A percentile compares a stretch with the other conserved stretches of the same genome.
These are phyloP conservation scores for Geopyxis carbonaria DNA, from an alignment of 495 filamentous ascomycete genomes.

Conservation along the genomic window DNA sequence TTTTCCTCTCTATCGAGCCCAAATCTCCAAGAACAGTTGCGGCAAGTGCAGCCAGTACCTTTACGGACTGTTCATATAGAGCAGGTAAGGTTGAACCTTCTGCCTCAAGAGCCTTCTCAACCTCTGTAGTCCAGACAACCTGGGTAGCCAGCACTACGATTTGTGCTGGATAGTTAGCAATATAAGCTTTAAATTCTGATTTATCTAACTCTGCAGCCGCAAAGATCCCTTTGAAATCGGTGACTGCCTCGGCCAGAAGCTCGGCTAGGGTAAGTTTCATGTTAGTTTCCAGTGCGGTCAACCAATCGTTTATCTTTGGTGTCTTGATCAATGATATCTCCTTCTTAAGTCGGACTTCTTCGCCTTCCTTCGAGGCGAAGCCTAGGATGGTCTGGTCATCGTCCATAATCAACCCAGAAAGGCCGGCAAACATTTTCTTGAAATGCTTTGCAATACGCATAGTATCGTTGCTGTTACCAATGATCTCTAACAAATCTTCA, in stretches of 20 bases:
- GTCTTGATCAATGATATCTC: conserved; percentile 83
- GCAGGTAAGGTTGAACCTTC: conserved; percentile 48
- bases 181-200: conserved; percentile 53
- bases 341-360: conserved; percentile 70
- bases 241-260: conserved; percentile 67
- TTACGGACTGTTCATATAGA: conserved; percentile 59
- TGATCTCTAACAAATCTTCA: conserved; percentile 97
- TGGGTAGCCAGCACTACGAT: conserved; percentile 94
- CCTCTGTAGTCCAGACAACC: conserved; percentile 74
- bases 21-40: conserved; percentile 80
- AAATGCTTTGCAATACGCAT: conserved; percentile 92
- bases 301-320: conserved; percentile 95
- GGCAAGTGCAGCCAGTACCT: conserved; percentile 66
- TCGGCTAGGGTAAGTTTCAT: conserved; percentile 93
- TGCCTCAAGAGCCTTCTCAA: conserved; percentile 53
- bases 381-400: conserved; percentile 76
- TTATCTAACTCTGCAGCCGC: conserved; percentile 45
- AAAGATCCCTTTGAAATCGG: conserved; percentile 58
- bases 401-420: conserved; percentile 78
- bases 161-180: conserved; percentile 71
- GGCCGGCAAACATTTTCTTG: conserved; percentile 98
- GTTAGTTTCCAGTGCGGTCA: conserved; percentile 70
- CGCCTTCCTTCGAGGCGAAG: conserved; percentile 89
- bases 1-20: conserved; percentile 72
- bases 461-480: conserved; percentile 96